These are phyloP conservation scores for Craspedostauros australis DNA, from an alignment of 108 stramenopile genomes.

Conservation along the genomic window DNA sequence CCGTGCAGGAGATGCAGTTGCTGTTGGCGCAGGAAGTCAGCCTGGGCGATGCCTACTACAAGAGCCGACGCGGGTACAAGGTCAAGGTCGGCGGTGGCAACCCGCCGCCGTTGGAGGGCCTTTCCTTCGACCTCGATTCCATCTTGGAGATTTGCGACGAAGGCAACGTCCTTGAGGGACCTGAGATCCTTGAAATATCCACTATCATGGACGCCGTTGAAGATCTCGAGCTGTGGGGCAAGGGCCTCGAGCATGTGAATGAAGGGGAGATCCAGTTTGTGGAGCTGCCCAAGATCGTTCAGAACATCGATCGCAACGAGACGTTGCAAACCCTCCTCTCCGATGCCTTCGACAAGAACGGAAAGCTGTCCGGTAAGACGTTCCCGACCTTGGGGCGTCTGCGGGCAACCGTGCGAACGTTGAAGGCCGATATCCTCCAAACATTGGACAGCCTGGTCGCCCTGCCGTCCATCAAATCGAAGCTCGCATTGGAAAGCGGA, in stretches of 20 bases:
- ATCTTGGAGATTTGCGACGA: slow-evolving; percentile 44
- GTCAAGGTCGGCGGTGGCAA: slow-evolving; percentile 23
- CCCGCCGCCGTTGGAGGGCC: slow-evolving; percentile 47
- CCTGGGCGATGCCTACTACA: slow-evolving; percentile 21
- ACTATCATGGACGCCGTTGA: slow-evolving; percentile 43
- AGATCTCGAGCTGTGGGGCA: slow-evolving; percentile 51
- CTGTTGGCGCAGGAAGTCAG: slow-evolving; percentile 7
- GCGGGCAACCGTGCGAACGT: slow-evolving; percentile 44
- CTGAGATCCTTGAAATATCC: slow-evolving; percentile 56
- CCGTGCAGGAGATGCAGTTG: slow-evolving; percentile 66
- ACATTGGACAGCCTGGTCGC: slow-evolving; percentile 48
- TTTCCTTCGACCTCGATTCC: slow-evolving; percentile 47
- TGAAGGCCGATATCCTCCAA: slow-evolving; percentile 54
- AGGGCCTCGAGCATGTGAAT: slow-evolving; percentile 26
- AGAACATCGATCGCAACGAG: slow-evolving; percentile 44
- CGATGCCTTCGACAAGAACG: slow-evolving; percentile 62
- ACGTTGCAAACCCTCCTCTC: slow-evolving; percentile 50
- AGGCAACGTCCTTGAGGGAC: slow-evolving; percentile 55
- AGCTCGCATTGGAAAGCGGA: slow-evolving; percentile 70
- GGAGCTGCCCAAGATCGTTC: slow-evolving; percentile 42
- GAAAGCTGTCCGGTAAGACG: slow-evolving; percentile 48
- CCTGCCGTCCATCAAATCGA: slow-evolving; percentile 51
- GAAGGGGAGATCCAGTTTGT: slow-evolving; percentile 25
- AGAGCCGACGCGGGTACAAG: slow-evolving; percentile 31
- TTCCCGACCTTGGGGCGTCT: slow-evolving; percentile 62